Conservation (phyloP, 2,329 filamentous ascomycete genomes). For the Penicillium occitanis region DNA sequence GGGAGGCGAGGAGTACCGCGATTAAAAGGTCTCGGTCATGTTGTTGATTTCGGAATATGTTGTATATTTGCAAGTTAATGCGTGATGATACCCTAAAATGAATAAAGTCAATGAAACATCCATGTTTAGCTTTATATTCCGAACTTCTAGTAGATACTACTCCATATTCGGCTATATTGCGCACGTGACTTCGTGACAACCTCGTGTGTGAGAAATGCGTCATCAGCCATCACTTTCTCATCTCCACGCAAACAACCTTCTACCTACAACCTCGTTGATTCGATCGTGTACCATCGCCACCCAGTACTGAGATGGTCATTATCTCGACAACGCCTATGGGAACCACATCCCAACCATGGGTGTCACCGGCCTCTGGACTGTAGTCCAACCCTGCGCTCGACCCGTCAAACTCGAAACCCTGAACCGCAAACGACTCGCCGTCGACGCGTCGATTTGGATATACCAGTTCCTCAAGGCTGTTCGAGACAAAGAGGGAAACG, state of each 20-base stretch:
- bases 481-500: slow-evolving; percentile 96
- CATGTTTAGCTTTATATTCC: too few species aligned
- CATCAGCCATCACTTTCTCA: neutral
- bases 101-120: neutral
- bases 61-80: neutral
- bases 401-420: slow-evolving; percentile 95
- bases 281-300: too few species aligned
- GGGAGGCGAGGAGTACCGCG: slow-evolving; percentile 1
- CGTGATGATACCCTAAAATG: slow-evolving; percentile 8
- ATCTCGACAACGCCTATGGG: neutral
- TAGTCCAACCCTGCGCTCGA: slow-evolving; percentile 89
- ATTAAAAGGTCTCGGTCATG: neutral
- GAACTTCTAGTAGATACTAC: neutral
- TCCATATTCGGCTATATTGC: slow-evolving; percentile 2
- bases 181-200: slow-evolving; percentile 19
- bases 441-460: slow-evolving; percentile 99
- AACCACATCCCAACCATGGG: slow-evolving; percentile 62
- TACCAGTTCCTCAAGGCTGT: slow-evolving; percentile 99
- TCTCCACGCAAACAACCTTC: neutral
- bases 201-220: slow-evolving; percentile 12
- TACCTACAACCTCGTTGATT: too few species aligned
- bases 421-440: slow-evolving; percentile 91
- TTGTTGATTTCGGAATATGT: neutral
- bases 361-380: slow-evolving; percentile 96
- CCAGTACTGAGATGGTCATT: slow-evolving; percentile 4